Conservation (phyloP, 805 yeast genomes). For the Saturnispora dispora region DNA sequence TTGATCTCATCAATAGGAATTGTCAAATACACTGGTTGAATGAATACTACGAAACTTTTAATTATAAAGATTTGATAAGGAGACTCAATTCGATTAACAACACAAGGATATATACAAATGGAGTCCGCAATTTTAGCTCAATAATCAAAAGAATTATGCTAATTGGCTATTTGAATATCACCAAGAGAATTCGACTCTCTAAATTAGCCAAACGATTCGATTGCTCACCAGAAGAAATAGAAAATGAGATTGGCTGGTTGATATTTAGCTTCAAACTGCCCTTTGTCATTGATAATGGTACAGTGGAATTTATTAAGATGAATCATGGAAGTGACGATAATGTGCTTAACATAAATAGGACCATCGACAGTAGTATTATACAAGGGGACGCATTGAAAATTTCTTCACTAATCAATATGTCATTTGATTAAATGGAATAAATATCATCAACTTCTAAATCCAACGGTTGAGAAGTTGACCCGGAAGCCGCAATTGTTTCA, state of each 20-base stretch:
- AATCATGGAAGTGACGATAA: background rate
- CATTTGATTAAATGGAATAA: conserved; percentile 13
- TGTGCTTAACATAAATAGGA: conserved; percentile 6
- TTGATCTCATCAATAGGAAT: background rate
- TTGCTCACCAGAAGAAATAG: conserved; percentile 9
- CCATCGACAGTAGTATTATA: conserved; percentile 11
- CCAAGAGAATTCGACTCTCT: conserved; percentile 14
- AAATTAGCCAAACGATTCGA: conserved; percentile 20
- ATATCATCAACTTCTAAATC: conserved; percentile 34
- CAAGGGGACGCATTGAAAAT: conserved; percentile 8
- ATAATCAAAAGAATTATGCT: conserved; percentile 2
- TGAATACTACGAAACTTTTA: conserved; percentile 2
- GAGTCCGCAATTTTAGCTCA: background rate
- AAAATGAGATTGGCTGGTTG: conserved; percentile 16
- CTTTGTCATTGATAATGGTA: conserved; percentile 17
- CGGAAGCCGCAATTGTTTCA: conserved; percentile 55
- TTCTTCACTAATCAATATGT: conserved; percentile 1
- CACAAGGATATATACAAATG: background rate
- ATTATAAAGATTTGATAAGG: background rate
- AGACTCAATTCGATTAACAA: background rate
- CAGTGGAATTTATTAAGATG: conserved; percentile 10
- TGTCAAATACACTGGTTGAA: background rate
- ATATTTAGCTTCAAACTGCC: conserved; percentile 20
- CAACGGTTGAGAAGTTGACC: conserved; percentile 38
- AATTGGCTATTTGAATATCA: background rate